Conservation (phyloP, 1,284 basidiomycete species). For the Tilletiaria anomala region DNA sequence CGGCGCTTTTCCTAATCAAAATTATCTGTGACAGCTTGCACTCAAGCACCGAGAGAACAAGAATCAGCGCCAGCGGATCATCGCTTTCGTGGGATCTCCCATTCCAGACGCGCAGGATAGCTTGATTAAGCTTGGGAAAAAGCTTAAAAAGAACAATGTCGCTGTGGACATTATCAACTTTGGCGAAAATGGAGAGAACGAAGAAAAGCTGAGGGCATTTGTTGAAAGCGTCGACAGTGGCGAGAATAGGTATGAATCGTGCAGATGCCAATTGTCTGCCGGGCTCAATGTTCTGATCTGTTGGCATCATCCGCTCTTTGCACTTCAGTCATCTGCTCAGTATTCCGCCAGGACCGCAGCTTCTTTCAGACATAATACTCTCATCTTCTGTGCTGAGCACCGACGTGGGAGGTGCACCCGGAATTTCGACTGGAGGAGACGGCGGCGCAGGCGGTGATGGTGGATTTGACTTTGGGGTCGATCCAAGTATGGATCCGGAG, state of each 20-base stretch:
- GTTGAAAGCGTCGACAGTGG: conserved; percentile 60
- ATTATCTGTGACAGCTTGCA: too few relatives aligned
- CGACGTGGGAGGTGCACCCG: conserved; percentile 50
- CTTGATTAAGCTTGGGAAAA: conserved; percentile 69
- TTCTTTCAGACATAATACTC: conserved; percentile 71
- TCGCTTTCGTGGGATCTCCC: conserved; percentile 85
- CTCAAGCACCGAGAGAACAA: conserved; percentile 98
- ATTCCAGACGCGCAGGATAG: conserved; percentile 16
- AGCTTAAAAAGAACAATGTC: conserved; percentile 98
- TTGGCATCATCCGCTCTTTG: background rate
- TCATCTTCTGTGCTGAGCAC: conserved; percentile 71
- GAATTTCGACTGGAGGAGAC: conserved; percentile 18
- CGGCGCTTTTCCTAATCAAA: too few relatives aligned
- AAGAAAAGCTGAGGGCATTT: conserved; percentile 55
- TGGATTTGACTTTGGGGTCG: conserved; percentile 66
- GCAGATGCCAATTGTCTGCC: conserved; percentile 6
- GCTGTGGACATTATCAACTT: conserved; percentile 79
- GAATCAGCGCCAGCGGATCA: conserved; percentile 84
- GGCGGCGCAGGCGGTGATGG: conserved; percentile 42
- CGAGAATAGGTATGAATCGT: conserved; percentile 59
- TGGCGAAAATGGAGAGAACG: conserved; percentile 46
- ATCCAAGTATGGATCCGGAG: conserved; percentile 88
- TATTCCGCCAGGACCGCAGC: conserved; percentile 58
- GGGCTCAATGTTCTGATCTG: background rate
- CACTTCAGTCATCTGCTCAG: conserved; percentile 53